Conservation (phyloP, 306 rosid genomes). For the Cicer pinnatifidum region DNA sequence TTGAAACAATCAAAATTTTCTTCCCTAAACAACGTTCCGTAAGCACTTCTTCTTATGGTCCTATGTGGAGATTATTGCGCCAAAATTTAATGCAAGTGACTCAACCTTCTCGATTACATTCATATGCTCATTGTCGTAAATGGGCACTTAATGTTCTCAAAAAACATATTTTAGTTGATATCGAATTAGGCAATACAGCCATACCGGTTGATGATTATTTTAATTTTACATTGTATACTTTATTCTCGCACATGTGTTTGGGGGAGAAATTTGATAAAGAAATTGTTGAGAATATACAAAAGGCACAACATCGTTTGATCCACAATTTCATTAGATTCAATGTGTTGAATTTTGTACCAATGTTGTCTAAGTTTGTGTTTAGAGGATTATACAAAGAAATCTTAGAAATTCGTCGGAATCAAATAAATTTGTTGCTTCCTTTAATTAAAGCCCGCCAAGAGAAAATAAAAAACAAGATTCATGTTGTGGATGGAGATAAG, state of each 20-base stretch:
- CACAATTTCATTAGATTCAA: conserved; percentile 52
- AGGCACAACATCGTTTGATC: conserved; percentile 37
- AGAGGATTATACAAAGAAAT: conserved; percentile 51
- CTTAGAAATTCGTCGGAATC: conserved; percentile 45
- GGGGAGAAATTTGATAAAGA: conserved; percentile 50
- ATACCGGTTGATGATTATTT: conserved; percentile 44
- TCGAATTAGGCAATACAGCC: conserved; percentile 30
- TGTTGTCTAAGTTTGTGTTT: conserved; percentile 51
- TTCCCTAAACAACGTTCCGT: conserved; percentile 46
- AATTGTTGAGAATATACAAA: conserved; percentile 32
- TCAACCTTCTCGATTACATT: conserved; percentile 49
- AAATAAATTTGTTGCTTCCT: conserved; percentile 46
- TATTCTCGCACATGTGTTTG: conserved; percentile 49
- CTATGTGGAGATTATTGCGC: conserved; percentile 55
- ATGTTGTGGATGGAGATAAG: background rate
- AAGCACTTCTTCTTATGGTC: conserved; percentile 50
- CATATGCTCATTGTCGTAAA: conserved; percentile 51
- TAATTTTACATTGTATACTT: conserved; percentile 43
- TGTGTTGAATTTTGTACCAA: conserved; percentile 53
- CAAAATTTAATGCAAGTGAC: conserved; percentile 51
- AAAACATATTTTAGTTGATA: conserved; percentile 19
- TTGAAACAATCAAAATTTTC: conserved; percentile 40
- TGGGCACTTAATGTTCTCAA: conserved; percentile 40
- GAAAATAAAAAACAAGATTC: conserved; percentile 14
- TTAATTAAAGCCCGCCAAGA: conserved; percentile 53